Evolutionary conservation across 2,329 filamentous ascomycete genomes (phyloP).

Genomic region (Cytospora chrysosperma): DNA sequence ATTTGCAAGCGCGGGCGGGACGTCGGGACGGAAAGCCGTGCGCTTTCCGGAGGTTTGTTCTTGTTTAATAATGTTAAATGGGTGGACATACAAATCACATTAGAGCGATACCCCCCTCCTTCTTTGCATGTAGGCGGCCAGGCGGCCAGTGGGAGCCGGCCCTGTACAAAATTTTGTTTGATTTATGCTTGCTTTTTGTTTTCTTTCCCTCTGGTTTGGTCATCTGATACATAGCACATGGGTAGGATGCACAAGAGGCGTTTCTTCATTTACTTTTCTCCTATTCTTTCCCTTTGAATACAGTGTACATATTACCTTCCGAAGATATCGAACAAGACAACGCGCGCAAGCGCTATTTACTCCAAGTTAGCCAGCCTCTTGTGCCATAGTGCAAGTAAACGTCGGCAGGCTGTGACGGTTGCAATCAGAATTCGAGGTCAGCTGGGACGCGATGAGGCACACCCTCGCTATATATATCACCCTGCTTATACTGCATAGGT

Average conservation of each 20-base stretch:
- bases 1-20: not conserved
- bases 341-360: not conserved
- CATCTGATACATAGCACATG: not conserved
- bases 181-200: not conserved
- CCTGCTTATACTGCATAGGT: not conserved
- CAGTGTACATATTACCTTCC: not conserved
- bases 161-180: not conserved
- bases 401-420: not conserved
- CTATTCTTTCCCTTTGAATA: too few species aligned
- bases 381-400: not conserved
- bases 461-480: not conserved
- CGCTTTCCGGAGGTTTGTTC: not conserved
- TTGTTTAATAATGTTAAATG: conserved; percentile 8
- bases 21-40: not conserved
- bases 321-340: not conserved
- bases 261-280: not conserved
- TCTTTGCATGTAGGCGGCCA: not conserved
- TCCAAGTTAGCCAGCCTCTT: not conserved
- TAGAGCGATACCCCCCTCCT: not conserved
- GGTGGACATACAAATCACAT: not conserved
- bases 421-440: too few species aligned
- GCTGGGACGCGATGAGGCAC: too few species aligned
- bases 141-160: not conserved
- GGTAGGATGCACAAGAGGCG: not conserved
- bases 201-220: not conserved